These are phyloP conservation scores for Pelargonium fulgidum DNA, from an alignment of 441 rosid species.

Conservation along the genomic window DNA sequence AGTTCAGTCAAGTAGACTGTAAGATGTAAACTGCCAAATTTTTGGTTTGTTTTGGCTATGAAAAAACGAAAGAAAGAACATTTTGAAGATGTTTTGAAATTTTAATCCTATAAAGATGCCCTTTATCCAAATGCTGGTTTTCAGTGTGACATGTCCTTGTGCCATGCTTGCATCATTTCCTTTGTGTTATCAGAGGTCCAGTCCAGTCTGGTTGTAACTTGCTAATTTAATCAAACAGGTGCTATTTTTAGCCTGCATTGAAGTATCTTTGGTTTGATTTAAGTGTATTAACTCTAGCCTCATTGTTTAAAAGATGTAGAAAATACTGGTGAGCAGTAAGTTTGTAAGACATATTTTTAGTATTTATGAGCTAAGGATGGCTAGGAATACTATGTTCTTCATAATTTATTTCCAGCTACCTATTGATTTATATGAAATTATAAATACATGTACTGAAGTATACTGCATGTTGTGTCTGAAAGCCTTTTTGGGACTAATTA, in stretches of 20 bases:
- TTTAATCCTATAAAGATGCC: neutral
- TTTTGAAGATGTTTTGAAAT: neutral
- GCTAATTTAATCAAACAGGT: neutral
- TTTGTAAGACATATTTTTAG: neutral
- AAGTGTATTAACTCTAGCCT: neutral
- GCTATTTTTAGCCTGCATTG: neutral
- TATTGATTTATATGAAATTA: neutral
- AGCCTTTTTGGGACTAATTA: neutral
- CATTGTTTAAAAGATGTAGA: slow-evolving; percentile 2
- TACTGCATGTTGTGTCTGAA: slow-evolving; percentile 7
- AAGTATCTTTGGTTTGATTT: slow-evolving; percentile 1
- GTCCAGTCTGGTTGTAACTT: neutral
- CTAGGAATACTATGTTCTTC: neutral
- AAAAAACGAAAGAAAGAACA: neutral
- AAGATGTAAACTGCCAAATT: neutral
- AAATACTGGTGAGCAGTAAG: neutral
- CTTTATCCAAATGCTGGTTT: neutral
- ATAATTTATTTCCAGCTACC: neutral
- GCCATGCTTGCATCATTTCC: neutral
- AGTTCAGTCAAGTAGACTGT: neutral
- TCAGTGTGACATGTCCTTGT: neutral
- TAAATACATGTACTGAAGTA: neutral
- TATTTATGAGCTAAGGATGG: slow-evolving; percentile 2
- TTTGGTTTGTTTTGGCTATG: neutral
- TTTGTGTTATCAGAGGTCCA: neutral